Conservation (phyloP, 331 rosid species). For the Saraca asoca region DNA sequence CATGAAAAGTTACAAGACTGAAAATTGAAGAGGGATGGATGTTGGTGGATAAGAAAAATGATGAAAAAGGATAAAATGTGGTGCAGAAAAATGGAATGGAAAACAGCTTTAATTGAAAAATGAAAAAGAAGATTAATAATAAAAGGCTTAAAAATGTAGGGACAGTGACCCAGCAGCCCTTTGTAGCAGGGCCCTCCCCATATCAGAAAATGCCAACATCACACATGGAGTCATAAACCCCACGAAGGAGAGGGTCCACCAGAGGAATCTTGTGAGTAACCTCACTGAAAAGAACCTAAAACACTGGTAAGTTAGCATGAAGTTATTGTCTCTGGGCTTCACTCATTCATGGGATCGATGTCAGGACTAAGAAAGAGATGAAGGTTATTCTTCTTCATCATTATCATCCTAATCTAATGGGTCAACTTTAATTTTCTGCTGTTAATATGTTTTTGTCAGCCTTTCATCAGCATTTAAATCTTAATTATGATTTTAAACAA, state of each 20-base stretch:
- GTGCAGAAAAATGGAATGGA: conserved; percentile 20
- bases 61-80: conserved; percentile 22
- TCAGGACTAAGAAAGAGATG: conserved; percentile 44
- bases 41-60: conserved; percentile 1
- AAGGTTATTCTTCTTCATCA: conserved; percentile 27
- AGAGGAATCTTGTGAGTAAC: conserved; percentile 51
- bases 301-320: conserved; percentile 30
- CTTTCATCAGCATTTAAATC: conserved; percentile 36
- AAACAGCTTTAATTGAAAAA: neutral
- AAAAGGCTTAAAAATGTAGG: conserved; percentile 45
- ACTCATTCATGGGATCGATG: conserved; percentile 31
- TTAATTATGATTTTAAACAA: neutral
- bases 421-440: conserved; percentile 26
- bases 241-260: conserved; percentile 50
- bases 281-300: conserved; percentile 42
- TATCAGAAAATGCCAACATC: conserved; percentile 62
- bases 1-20: neutral
- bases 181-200: conserved; percentile 45
- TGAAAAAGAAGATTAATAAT: conserved; percentile 7
- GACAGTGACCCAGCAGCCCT: conserved; percentile 48
- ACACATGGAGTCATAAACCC: conserved; percentile 72
- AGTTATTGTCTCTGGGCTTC: conserved; percentile 40
- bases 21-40: neutral
- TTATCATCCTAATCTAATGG: conserved; percentile 19
- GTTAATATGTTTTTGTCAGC: conserved; percentile 35